Evolutionary conservation across 139 green algal species (phyloP).

Genomic region (Coelastrella sp.): DNA sequence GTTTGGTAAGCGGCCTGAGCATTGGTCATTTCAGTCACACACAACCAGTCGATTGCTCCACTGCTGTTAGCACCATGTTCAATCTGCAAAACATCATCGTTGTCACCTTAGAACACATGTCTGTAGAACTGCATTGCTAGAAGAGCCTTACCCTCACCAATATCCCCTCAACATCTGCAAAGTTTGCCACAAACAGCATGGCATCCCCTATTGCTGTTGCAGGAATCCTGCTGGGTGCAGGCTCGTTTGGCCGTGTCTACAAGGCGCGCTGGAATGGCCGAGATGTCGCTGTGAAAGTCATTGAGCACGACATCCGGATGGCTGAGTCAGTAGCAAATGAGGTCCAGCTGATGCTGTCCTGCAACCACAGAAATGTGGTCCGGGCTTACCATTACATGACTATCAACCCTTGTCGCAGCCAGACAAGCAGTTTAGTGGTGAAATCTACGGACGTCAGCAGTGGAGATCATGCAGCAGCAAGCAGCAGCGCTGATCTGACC

Average conservation of each 20-base stretch:
- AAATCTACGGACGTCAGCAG: not conserved
- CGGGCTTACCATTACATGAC: conserved; percentile 38
- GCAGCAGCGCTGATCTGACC: not conserved
- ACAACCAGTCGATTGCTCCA: too few relatives aligned
- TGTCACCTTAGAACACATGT: too few relatives aligned
- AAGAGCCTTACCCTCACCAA: too few relatives aligned
- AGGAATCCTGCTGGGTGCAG: conserved; percentile 34
- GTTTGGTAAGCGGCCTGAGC: not conserved
- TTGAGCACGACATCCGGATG: conserved; percentile 29
- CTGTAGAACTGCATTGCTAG: too few relatives aligned
- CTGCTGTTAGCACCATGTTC: too few relatives aligned
- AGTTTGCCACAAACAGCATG: too few relatives aligned
- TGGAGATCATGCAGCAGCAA: not conserved
- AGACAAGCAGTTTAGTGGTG: not conserved
- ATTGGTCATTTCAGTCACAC: not conserved
- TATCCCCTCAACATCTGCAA: not conserved
- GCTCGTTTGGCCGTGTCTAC: conserved; percentile 54
- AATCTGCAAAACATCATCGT: too few relatives aligned
- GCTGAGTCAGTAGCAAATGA: not conserved
- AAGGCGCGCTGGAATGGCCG: conserved; percentile 4
- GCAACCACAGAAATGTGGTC: conserved; percentile 47
- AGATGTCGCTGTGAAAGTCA: conserved; percentile 50
- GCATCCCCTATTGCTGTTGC: not conserved
- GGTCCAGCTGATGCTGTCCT: conserved; percentile 18
- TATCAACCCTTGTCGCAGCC: not conserved